Evolutionary conservation across 768 basidiomycete genomes (phyloP).

Genomic region (Podaxis sp.): DNA sequence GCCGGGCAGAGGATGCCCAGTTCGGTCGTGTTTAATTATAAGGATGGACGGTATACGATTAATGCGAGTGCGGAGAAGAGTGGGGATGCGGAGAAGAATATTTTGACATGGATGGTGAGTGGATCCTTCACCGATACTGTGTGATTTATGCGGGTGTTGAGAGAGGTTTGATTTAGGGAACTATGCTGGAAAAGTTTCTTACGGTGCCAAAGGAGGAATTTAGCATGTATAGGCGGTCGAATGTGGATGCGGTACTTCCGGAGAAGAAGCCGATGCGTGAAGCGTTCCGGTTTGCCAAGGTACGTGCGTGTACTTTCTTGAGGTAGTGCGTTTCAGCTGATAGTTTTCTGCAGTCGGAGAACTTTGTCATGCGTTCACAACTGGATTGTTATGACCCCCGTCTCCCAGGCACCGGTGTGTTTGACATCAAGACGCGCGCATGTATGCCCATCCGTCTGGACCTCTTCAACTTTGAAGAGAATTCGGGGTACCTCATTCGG

Average conservation of each 20-base stretch:
- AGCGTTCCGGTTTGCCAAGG: constrained; percentile 87
- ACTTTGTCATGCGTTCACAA: constrained; percentile 92
- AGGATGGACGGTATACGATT: constrained; percentile 66
- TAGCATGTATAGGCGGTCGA: constrained; percentile 46
- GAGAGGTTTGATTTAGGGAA: constrained; percentile 57
- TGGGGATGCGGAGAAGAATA: constrained; percentile 54
- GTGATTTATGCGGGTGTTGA: not conserved
- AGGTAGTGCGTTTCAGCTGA: not conserved
- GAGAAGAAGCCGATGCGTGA: constrained; percentile 49
- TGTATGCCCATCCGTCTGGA: constrained; percentile 83
- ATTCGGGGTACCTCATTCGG: constrained; percentile 76
- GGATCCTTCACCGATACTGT: not conserved
- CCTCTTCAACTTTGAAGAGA: constrained; percentile 79
- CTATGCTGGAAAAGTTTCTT: constrained; percentile 84
- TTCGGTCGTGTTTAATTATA: constrained; percentile 63
- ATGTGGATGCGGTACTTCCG: constrained; percentile 23
- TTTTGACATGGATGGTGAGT: constrained; percentile 75
- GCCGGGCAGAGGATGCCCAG: constrained; percentile 78
- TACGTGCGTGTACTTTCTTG: constrained; percentile 27
- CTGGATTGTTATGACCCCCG: constrained; percentile 82
- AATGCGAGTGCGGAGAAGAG: constrained; percentile 51
- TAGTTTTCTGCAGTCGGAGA: constrained; percentile 39
- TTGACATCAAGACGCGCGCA: constrained; percentile 96
- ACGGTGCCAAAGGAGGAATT: constrained; percentile 71
- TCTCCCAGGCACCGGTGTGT: constrained; percentile 87